These are phyloP conservation scores for Kodamaea alishanica DNA, from an alignment of 1,139 yeast species.

Conservation along the genomic window DNA sequence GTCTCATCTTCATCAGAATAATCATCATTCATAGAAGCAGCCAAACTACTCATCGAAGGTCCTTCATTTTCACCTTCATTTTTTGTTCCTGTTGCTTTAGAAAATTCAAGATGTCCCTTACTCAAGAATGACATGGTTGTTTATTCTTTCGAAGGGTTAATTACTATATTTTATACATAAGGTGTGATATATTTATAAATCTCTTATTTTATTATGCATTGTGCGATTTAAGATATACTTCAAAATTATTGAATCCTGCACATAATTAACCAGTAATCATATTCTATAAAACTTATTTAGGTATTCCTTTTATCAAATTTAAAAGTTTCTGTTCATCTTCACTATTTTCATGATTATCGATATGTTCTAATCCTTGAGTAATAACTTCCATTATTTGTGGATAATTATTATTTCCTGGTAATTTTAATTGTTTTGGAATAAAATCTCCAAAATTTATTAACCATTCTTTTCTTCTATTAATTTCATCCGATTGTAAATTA, in stretches of 20 bases:
- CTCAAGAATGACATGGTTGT: no score
- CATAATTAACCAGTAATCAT: no score
- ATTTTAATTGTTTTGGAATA: constrained; percentile 39
- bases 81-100: no score
- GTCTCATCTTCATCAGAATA: constrained; percentile 8
- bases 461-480: constrained; percentile 37
- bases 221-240: no score
- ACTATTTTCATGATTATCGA: constrained; percentile 20
- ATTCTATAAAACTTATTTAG: neutral
- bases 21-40: constrained; percentile 6
- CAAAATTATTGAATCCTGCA: no score
- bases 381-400: constrained; percentile 42
- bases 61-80: no score
- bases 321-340: constrained; percentile 23
- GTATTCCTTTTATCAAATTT: constrained; percentile 17
- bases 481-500: constrained; percentile 34
- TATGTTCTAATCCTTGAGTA: constrained; percentile 41
- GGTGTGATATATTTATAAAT: no score
- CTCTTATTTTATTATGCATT: no score
- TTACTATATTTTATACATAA: no score
- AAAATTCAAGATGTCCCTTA: no score
- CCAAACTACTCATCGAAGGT: constrained; percentile 5
- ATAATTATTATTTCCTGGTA: constrained; percentile 39
- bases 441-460: constrained; percentile 38
- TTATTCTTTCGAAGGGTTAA: no score